Evolutionary conservation across 2,329 filamentous ascomycete species (phyloP), one percentile per base, ranked within the genome.

Genomic region (Myriangium duriaei): DNA sequence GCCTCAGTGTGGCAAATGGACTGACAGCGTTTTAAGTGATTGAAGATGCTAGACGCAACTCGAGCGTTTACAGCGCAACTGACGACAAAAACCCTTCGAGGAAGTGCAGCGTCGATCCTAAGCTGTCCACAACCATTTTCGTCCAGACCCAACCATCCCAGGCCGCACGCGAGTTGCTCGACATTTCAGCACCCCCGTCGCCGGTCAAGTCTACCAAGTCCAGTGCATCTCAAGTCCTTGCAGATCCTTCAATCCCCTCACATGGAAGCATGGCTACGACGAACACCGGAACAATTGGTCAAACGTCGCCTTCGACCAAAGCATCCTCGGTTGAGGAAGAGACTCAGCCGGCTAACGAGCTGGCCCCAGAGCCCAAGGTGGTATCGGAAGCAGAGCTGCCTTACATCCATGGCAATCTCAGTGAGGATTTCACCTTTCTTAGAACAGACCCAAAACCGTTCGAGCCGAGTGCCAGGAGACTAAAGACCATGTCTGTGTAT

Each of bases 51-150:
- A 29, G 36, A 24, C 36, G 36, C 26, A 28, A 39, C 17, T 39
- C 36, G 13, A 39, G 36, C 19, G 36, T 39, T 12, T 39, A 39
- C 28, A 51, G 45, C 31, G 43, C 48, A 10, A 49, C 46, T 31
- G 48, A 52, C n/a, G 51, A 56, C 29, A 47, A 49, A 10, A 48
- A 42, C 18, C 46, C 45, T 12, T 55, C 52, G 10, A 43, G 56
- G 34, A 45, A 55, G 41, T 54, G 54, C 4, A 57, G 54, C 17
- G 50, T 51, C n/a, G 56, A 59, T 41, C 54, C 55, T 11, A 42
- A 40, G 3, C 16, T 47, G 13, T 16, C 36, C 6, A 47, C 45
- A 2, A 45, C 44, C 2, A 46, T 46, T 13, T 42, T 45, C 5
- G 44, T 46, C n/a, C 37, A 38, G 13, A 46, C 40, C 17, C 43